Percentiles rank a stretch among this genome's conserved stretches.
These are phyloP conservation scores for Colletotrichum sp. DNA, from an alignment of 2,329 filamentous ascomycete genomes.

Conservation along the genomic window DNA sequence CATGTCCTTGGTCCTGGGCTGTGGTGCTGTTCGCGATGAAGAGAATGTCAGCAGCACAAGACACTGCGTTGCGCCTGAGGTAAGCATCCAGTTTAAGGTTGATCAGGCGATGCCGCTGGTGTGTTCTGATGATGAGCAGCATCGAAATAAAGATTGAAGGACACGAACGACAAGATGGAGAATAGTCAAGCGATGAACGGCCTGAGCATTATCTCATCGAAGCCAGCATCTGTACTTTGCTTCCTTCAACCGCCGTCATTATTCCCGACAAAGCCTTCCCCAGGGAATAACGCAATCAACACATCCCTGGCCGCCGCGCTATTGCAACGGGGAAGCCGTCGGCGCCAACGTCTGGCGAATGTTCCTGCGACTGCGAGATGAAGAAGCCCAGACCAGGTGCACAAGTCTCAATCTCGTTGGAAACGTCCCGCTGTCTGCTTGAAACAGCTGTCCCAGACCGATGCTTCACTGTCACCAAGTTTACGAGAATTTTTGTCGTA, in stretches of 20 bases:
- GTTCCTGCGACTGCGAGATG: background rate
- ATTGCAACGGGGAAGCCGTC: background rate
- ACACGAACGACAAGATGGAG: background rate
- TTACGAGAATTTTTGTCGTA: background rate
- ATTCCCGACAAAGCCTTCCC: background rate
- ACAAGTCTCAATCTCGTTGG: slow-evolving; percentile 4
- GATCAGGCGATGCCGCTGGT: background rate
- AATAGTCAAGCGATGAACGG: background rate
- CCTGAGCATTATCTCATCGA: background rate
- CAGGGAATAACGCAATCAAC: background rate
- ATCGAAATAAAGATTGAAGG: slow-evolving; percentile 4
- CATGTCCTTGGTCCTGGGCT: background rate
- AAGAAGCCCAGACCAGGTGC: background rate
- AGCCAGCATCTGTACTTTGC: background rate
- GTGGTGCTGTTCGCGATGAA: background rate
- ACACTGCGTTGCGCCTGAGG: background rate
- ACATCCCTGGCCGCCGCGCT: background rate
- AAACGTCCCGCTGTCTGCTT: slow-evolving; percentile 11
- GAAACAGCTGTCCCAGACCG: slow-evolving; percentile 14
- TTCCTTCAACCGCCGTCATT: background rate
- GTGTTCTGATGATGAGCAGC: background rate
- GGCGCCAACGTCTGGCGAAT: background rate
- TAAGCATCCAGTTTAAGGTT: background rate
- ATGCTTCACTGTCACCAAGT: background rate
- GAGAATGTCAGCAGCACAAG: background rate